phyloP scores from a whole-genome alignment of 371 early-diverging fungal species.

The Umbelopsis sp. region DNA sequence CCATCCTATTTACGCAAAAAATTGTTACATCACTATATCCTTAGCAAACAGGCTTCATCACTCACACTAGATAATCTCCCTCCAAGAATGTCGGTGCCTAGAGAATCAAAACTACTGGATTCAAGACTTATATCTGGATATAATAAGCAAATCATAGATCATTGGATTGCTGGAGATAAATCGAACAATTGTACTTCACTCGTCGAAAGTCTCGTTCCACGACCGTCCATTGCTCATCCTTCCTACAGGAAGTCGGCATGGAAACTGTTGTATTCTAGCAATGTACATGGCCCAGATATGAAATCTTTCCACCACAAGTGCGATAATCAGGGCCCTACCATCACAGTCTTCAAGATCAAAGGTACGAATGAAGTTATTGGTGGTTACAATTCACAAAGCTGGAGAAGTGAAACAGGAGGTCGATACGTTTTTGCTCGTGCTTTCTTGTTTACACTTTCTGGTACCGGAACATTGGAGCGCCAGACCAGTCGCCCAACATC shows the following conservation, averaged over 20 bases:
- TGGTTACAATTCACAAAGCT: conserved; percentile 26
- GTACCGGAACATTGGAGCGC: not conserved
- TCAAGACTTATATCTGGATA: not conserved
- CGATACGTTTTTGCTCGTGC: conserved; percentile 14
- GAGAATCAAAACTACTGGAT: not conserved
- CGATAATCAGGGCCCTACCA: conserved; percentile 23
- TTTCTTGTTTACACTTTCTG: conserved; percentile 15
- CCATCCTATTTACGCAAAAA: not conserved
- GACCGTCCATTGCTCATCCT: not conserved
- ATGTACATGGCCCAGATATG: conserved; percentile 20
- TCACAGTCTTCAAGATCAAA: conserved; percentile 19
- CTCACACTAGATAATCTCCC: not conserved
- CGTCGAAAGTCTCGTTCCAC: not conserved
- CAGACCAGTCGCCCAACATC: not conserved
- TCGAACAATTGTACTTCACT: not conserved
- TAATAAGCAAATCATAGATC: not conserved
- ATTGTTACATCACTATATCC: not conserved
- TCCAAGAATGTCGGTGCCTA: not conserved
- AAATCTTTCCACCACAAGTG: conserved; percentile 21
- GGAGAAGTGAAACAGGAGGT: conserved; percentile 15
- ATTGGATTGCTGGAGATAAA: conserved; percentile 6
- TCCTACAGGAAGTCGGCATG: conserved; percentile 6
- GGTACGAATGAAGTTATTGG: conserved; percentile 23
- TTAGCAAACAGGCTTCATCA: not conserved
- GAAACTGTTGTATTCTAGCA: conserved; percentile 16